Conservation (phyloP, 176 grass and related monocot species). For the Carex littledalei region DNA sequence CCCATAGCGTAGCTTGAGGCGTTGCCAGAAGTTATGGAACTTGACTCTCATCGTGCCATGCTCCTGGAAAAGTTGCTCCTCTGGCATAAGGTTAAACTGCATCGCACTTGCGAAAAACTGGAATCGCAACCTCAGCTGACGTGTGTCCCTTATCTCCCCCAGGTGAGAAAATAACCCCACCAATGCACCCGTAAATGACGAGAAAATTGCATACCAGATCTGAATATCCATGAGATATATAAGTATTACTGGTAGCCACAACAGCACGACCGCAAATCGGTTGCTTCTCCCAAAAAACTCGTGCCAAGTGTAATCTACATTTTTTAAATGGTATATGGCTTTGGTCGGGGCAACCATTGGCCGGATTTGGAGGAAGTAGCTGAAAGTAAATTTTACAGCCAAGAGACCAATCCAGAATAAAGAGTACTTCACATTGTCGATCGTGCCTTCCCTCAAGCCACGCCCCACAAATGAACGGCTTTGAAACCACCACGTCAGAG, state of each 20-base stretch:
- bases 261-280: constrained; percentile 56
- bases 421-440: constrained; percentile 71
- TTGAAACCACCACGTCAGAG: constrained; percentile 94
- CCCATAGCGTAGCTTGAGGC: constrained; percentile 79
- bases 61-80: constrained; percentile 63
- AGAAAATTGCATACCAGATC: constrained; percentile 94
- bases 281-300: constrained; percentile 79
- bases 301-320: constrained; percentile 56
- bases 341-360: constrained; percentile 73
- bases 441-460: constrained; percentile 65
- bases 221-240: constrained; percentile 98
- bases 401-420: constrained; percentile 73
- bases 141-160: constrained; percentile 83
- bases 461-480: constrained; percentile 78
- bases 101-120: constrained; percentile 96
- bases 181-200: constrained; percentile 62
- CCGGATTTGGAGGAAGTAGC: constrained; percentile 86
- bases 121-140: constrained; percentile 76
- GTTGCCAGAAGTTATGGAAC: constrained; percentile 67
- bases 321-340: constrained; percentile 46
- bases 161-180: constrained; percentile 81
- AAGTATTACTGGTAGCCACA: constrained; percentile 82
- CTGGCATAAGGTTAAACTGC: constrained; percentile 93
- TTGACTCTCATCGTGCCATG: constrained; percentile 42
- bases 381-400: constrained; percentile 72